Conservation (phyloP, 106 monocot species). For the Platanthera zijinensis region DNA sequence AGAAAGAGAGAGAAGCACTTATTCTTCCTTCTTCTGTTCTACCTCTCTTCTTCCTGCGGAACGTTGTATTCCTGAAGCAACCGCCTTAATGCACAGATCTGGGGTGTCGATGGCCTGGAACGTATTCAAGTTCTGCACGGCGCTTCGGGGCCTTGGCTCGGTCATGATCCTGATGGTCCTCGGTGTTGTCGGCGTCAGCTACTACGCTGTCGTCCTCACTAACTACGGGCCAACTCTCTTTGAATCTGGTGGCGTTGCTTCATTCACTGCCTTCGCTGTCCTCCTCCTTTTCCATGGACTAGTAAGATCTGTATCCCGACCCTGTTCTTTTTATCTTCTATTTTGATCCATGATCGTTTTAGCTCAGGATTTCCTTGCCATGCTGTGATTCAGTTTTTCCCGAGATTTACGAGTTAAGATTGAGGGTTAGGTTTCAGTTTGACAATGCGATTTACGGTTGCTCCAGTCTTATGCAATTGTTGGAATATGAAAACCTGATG, state of each 20-base stretch:
- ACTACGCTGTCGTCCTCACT: constrained; percentile 80
- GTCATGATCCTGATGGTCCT: constrained; percentile 88
- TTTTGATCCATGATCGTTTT: not conserved
- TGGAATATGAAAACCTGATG: too few relatives aligned
- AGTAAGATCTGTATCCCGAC: constrained; percentile 18
- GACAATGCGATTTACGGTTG: too few relatives aligned
- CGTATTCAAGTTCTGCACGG: constrained; percentile 93
- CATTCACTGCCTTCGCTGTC: constrained; percentile 38
- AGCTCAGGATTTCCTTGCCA: too few relatives aligned
- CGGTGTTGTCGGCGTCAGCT: constrained; percentile 68
- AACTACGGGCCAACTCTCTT: constrained; percentile 77
- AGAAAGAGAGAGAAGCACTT: too few relatives aligned
- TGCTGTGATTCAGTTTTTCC: too few relatives aligned
- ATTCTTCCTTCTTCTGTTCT: too few relatives aligned
- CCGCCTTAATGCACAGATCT: constrained; percentile 67
- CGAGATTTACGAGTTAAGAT: too few relatives aligned
- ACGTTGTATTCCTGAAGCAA: too few relatives aligned
- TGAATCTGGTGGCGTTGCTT: constrained; percentile 19
- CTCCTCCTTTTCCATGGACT: constrained; percentile 62
- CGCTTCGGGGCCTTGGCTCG: constrained; percentile 74
- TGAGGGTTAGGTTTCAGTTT: too few relatives aligned
- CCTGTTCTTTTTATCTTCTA: not conserved
- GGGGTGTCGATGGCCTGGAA: constrained; percentile 94
- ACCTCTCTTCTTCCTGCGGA: not conserved
- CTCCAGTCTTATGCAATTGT: too few relatives aligned